phyloP scores from a whole-genome alignment of 176 grass and related monocot species.

The Neostapfia colusana region DNA sequence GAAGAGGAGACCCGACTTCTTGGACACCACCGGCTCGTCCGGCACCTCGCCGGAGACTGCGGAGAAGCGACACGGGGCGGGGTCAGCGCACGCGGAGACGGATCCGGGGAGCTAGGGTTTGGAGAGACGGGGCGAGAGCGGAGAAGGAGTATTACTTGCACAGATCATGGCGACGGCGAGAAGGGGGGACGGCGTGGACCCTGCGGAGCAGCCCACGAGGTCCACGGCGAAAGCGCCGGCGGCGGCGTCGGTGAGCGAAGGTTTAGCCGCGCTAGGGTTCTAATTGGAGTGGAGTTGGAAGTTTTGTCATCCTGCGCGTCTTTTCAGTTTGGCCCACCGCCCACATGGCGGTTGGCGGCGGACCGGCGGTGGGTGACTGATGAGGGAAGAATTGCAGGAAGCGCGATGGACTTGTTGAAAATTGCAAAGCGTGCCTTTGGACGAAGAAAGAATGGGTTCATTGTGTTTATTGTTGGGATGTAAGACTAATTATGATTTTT shows the following conservation, averaged over 20 bases:
- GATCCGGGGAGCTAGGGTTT: slow-evolving; percentile 44
- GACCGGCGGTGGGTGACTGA: not conserved
- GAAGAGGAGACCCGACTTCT: slow-evolving; percentile 91
- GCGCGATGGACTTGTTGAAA: not conserved
- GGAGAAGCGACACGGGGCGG: slow-evolving; percentile 10
- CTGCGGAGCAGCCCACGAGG: not conserved
- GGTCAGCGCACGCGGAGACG: slow-evolving; percentile 30
- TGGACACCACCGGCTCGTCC: slow-evolving; percentile 92
- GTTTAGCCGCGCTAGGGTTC: slow-evolving; percentile 50
- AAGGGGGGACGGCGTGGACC: not conserved
- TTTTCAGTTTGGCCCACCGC: slow-evolving; percentile 9
- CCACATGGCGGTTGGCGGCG: not conserved
- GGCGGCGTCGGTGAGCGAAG: slow-evolving; percentile 20
- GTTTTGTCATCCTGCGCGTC: slow-evolving; percentile 7
- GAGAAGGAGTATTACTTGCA: slow-evolving; percentile 57
- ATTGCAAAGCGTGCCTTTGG: not conserved
- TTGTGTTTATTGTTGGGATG: too few species aligned
- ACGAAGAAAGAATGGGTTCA: too few species aligned
- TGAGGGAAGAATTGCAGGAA: not conserved
- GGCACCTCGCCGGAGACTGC: slow-evolving; percentile 95
- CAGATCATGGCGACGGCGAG: slow-evolving; percentile 71
- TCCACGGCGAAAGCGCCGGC: slow-evolving; percentile 14
- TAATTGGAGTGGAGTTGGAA: slow-evolving; percentile 48
- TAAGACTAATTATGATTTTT: too few species aligned
- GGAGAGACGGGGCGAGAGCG: not conserved